A percentile compares a stretch with the other conserved stretches of the same genome.
phyloP scores from a whole-genome alignment of 176 grass and related monocot genomes.

The sorghum (Sorghum bicolor) region DNA sequence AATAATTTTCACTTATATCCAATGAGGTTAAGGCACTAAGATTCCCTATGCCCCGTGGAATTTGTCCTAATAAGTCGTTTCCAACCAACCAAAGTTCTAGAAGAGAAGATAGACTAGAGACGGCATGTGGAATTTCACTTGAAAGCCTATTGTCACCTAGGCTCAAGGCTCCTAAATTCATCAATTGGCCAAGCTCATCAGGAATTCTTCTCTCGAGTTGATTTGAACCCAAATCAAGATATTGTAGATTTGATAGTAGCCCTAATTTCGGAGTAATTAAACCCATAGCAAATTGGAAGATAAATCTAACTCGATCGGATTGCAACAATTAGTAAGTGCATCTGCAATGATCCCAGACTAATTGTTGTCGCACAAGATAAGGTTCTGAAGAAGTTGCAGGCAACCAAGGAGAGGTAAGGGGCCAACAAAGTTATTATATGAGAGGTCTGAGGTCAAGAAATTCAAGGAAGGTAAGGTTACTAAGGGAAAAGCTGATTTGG shows the following conservation, averaged over 20 bases:
- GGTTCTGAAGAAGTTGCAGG: neutral
- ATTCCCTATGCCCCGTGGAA: constrained; percentile 2
- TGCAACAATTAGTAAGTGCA: neutral
- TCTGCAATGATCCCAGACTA: neutral
- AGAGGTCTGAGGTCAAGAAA: no score
- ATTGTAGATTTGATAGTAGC: no score
- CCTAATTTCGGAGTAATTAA: neutral
- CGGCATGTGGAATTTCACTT: neutral
- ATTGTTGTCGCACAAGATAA: accelerated
- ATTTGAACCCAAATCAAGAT: no score
- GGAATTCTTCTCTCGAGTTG: no score
- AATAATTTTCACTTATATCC: no score
- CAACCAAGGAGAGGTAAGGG: neutral
- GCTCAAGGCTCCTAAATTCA: neutral
- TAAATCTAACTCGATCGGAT: neutral
- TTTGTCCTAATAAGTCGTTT: constrained; percentile 15
- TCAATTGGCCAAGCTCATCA: neutral
- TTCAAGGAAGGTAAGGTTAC: no score
- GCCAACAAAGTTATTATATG: no score
- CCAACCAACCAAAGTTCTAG: neutral
- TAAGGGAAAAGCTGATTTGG: no score
- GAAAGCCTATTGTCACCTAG: neutral
- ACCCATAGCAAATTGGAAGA: neutral
- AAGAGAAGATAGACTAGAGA: neutral
- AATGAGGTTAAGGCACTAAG: no score